A percentile compares a stretch with the other conserved stretches of the same genome.
These are phyloP conservation scores for Yamadazyma dendronema DNA, from an alignment of 1,139 yeast genomes.

Conservation along the genomic window DNA sequence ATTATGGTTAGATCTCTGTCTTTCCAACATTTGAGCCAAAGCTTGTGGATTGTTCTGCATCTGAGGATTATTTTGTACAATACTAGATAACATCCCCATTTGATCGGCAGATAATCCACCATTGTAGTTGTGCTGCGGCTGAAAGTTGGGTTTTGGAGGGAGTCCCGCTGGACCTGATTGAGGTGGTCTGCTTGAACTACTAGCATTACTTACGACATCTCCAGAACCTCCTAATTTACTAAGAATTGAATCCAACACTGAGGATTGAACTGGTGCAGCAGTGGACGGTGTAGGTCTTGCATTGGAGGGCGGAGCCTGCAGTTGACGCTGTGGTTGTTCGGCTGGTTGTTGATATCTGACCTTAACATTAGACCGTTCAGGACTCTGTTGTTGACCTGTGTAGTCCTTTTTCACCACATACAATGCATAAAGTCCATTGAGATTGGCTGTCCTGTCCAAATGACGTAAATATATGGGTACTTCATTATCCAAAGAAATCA, in stretches of 20 bases:
- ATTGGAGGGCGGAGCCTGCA: no score
- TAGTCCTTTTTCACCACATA: conserved; percentile 49
- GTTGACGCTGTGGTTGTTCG: not conserved
- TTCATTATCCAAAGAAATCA: conserved; percentile 43
- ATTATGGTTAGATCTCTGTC: conserved; percentile 5
- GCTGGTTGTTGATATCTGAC: not conserved
- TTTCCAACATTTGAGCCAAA: conserved; percentile 19
- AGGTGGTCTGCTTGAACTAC: not conserved
- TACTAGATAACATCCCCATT: conserved; percentile 14
- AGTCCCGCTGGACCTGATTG: conserved; percentile 2
- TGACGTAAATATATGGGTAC: conserved; percentile 26
- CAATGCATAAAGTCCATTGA: conserved; percentile 39
- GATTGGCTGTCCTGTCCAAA: conserved; percentile 8
- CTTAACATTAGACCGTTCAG: not conserved
- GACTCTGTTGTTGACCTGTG: conserved; percentile 15
- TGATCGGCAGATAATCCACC: conserved; percentile 13
- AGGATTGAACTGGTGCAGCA: conserved; percentile 5
- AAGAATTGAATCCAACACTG: conserved; percentile 21
- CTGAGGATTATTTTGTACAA: conserved; percentile 22
- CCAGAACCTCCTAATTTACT: conserved; percentile 19
- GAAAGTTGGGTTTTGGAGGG: conserved; percentile 5
- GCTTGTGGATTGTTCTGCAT: conserved; percentile 22
- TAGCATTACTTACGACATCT: not conserved
- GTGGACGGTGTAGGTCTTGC: conserved; percentile 1
- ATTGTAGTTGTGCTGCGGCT: not conserved